Percentiles rank a stretch among this genome's conserved stretches.
These are phyloP conservation scores for Ceratocystis diversiconidia DNA, from an alignment of 2,329 filamentous ascomycete genomes.

Conservation along the genomic window DNA sequence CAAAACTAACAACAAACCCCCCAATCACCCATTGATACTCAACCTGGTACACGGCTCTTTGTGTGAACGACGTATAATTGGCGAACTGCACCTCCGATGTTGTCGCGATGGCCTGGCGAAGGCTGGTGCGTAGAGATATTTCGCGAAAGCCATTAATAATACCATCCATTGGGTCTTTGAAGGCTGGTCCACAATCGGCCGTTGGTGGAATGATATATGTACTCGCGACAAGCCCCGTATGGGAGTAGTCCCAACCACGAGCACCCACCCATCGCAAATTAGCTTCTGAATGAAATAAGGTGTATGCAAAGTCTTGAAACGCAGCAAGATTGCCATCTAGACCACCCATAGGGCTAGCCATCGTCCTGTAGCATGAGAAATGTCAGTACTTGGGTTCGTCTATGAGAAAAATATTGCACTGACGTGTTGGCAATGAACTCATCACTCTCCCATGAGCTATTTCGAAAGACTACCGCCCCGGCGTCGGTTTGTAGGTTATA, in stretches of 20 bases:
- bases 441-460: conserved; percentile 15
- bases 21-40: conserved; percentile 18
- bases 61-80: conserved; percentile 16
- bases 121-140: conserved; percentile 11
- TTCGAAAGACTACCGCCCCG: conserved; percentile 9
- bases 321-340: conserved; percentile 17
- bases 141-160: conserved; percentile 16
- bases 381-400: neutral
- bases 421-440: conserved; percentile 11
- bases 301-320: conserved; percentile 15
- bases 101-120: conserved; percentile 11
- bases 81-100: conserved; percentile 10
- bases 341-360: conserved; percentile 6
- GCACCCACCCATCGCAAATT: conserved; percentile 13
- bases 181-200: conserved; percentile 10
- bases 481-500: conserved; percentile 12
- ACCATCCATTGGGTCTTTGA: conserved; percentile 15
- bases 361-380: neutral
- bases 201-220: conserved; percentile 16
- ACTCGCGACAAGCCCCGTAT: conserved; percentile 11
- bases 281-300: conserved; percentile 11
- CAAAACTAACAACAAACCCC: conserved; percentile 13
- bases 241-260: conserved; percentile 16
- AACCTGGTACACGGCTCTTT: conserved; percentile 13
- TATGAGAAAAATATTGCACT: neutral